A percentile compares a stretch with the other conserved stretches of the same genome.
Conservation (phyloP, 768 basidiomycete genomes). For the Pleurotus djamor region DNA sequence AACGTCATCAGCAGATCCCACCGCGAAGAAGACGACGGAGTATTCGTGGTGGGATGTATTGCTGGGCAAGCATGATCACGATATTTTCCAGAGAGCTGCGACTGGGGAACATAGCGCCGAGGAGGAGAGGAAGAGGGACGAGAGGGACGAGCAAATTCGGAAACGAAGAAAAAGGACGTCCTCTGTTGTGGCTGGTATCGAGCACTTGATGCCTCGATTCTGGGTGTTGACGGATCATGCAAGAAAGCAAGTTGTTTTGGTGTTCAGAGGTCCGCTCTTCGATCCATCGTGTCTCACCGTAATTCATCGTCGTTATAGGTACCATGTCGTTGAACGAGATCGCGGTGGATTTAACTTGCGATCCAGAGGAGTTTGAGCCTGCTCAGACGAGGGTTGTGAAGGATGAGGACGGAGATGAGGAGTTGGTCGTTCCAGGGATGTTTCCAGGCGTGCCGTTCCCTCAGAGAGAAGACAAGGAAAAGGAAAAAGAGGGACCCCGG, state of each 20-base stretch:
- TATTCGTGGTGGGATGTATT: slow-evolving; percentile 88
- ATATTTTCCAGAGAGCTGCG: slow-evolving; percentile 73
- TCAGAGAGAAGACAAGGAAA: too few species aligned
- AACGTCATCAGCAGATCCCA: slow-evolving; percentile 9
- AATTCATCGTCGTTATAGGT: slow-evolving; percentile 30
- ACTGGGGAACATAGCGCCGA: slow-evolving; percentile 10
- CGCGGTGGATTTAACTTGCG: slow-evolving; percentile 83
- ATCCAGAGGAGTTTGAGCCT: slow-evolving; percentile 64
- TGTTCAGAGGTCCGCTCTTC: slow-evolving; percentile 52
- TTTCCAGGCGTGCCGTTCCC: not conserved
- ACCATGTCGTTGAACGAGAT: slow-evolving; percentile 89
- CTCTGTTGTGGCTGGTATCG: slow-evolving; percentile 57
- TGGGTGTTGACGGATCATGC: slow-evolving; percentile 86
- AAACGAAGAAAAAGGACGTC: slow-evolving; percentile 39
- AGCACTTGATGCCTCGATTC: slow-evolving; percentile 76
- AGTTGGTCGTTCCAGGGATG: not conserved
- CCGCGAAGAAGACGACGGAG: slow-evolving; percentile 18
- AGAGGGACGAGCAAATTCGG: too few species aligned
- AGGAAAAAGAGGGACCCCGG: too few species aligned
- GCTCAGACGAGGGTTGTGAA: slow-evolving; percentile 32
- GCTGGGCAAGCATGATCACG: slow-evolving; percentile 77
- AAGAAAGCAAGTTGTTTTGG: slow-evolving; percentile 71
- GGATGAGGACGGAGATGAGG: slow-evolving; percentile 20
- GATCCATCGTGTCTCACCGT: not conserved
- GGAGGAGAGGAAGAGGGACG: too few species aligned